These are phyloP conservation scores for Hypoxylon sp. DNA, from an alignment of 2,329 filamentous ascomycete species.

Conservation along the genomic window DNA sequence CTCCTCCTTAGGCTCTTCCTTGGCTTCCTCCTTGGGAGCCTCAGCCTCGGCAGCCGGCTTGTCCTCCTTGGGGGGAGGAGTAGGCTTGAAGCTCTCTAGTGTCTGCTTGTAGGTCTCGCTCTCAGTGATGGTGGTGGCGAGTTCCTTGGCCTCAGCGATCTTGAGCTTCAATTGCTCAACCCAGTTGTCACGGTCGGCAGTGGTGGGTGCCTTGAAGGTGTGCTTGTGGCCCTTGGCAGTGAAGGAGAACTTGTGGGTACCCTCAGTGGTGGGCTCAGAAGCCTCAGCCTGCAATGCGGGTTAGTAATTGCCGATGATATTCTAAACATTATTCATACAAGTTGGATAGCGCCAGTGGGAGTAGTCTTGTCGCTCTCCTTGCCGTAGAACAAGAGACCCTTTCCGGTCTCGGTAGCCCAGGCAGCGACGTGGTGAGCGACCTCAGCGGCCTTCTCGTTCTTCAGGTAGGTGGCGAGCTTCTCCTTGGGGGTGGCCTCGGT, in stretches of 20 bases:
- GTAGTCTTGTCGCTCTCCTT: constrained; percentile 87
- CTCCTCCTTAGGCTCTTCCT: constrained; percentile 68
- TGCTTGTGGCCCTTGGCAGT: constrained; percentile 91
- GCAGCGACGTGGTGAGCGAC: constrained; percentile 84
- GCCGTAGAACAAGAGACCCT: constrained; percentile 93
- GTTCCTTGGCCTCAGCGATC: constrained; percentile 86
- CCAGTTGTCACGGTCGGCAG: constrained; percentile 92
- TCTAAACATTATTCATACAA: constrained; percentile 73
- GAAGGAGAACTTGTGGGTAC: constrained; percentile 86
- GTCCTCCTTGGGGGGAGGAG: constrained; percentile 62
- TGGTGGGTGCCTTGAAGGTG: constrained; percentile 84
- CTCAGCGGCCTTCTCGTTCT: constrained; percentile 86
- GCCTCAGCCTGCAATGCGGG: constrained; percentile 66
- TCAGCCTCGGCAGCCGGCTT: constrained; percentile 59
- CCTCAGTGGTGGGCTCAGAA: constrained; percentile 81
- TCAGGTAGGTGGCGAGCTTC: constrained; percentile 82
- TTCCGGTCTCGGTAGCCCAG: constrained; percentile 94
- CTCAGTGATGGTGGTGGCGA: constrained; percentile 79
- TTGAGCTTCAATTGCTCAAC: constrained; percentile 85
- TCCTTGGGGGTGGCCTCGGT: constrained; percentile 80
- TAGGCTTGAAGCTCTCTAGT: constrained; percentile 77
- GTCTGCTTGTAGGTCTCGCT: constrained; percentile 91
- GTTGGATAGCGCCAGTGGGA: constrained; percentile 85
- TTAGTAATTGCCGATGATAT: constrained; percentile 50
- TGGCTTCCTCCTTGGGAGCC: constrained; percentile 53